phyloP scores from a whole-genome alignment of 2,329 filamentous ascomycete genomes.

The Plenodomus tracheiphilus region DNA sequence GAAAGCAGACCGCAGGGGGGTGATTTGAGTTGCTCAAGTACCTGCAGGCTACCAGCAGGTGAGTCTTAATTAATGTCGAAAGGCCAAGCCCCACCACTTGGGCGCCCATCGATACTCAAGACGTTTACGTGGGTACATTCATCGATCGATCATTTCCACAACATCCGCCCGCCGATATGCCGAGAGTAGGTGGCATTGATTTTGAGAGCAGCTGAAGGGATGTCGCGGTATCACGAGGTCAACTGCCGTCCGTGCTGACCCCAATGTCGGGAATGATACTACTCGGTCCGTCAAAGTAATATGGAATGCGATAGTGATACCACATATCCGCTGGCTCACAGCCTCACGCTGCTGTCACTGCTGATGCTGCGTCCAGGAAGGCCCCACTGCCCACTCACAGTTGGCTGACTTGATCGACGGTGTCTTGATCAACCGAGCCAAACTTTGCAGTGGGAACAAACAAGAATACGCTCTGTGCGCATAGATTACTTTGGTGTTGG shows the following conservation, averaged over 20 bases:
- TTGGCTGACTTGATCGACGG: background rate
- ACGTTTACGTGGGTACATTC: constrained; percentile 14
- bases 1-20: constrained; percentile 22
- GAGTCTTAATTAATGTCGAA: constrained; percentile 30
- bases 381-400: background rate
- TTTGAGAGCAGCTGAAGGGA: constrained; percentile 16
- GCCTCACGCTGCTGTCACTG: background rate
- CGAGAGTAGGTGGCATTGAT: constrained; percentile 15
- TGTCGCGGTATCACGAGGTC: constrained; percentile 21
- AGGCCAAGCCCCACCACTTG: constrained; percentile 28
- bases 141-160: constrained; percentile 18
- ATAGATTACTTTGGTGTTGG: background rate
- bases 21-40: constrained; percentile 22
- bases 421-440: background rate
- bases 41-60: constrained; percentile 20
- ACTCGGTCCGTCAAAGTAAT: constrained; percentile 25
- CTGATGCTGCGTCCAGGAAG: background rate
- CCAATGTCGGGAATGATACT: constrained; percentile 16
- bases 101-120: constrained; percentile 11
- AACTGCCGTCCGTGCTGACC: constrained; percentile 29
- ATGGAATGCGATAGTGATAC: constrained; percentile 22
- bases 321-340: background rate
- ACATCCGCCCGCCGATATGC: constrained; percentile 21
- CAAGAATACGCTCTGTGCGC: background rate
- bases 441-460: background rate